Conservation (phyloP, 169 alveolate genomes). For the Plasmodium berghei region DNA sequence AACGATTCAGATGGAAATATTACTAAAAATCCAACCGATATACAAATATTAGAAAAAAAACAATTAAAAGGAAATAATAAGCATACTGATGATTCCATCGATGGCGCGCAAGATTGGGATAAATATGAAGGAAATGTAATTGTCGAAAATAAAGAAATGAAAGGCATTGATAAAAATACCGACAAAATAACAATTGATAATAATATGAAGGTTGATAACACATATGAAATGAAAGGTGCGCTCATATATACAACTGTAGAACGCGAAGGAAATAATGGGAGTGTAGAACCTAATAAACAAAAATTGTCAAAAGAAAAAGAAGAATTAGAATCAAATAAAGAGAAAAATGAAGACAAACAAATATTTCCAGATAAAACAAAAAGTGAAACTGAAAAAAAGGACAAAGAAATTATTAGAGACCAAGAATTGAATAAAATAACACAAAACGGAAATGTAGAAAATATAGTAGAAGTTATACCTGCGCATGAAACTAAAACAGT, state of each 20-base stretch:
- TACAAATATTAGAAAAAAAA: background rate
- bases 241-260: background rate
- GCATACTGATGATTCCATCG: background rate
- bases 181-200: background rate
- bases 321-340: background rate
- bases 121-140: too few species aligned
- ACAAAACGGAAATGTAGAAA: conserved; percentile 3
- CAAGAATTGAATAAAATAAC: background rate
- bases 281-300: background rate
- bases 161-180: background rate
- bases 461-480: background rate
- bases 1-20: background rate
- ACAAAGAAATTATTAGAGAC: background rate
- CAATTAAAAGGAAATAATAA: background rate
- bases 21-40: background rate
- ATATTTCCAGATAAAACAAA: background rate
- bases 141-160: background rate
- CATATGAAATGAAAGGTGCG: background rate
- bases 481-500: background rate
- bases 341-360: conserved; percentile 1
- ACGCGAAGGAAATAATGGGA: background rate
- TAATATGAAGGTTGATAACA: background rate
- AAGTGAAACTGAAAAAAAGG: background rate
- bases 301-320: background rate
- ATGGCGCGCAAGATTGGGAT: background rate